Evolutionary conservation across 2,329 filamentous ascomycete species (phyloP).

Genomic region (Verticillium klebahnii): DNA sequence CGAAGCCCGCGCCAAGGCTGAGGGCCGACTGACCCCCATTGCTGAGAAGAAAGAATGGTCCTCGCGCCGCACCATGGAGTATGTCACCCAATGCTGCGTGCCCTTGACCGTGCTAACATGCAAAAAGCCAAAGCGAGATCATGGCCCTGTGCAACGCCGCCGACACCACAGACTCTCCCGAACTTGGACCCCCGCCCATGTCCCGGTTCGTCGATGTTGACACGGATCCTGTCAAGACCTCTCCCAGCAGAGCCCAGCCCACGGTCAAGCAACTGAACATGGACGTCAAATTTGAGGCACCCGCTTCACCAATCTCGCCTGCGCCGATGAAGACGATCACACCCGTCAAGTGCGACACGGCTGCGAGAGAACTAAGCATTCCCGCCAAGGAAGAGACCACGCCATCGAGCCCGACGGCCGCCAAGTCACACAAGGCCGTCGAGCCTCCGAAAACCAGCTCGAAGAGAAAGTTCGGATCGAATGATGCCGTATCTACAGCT

Average conservation of each 20-base stretch:
- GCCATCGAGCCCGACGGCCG: not conserved
- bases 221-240: slow-evolving; percentile 34
- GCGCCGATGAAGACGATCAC: not conserved
- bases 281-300: not conserved
- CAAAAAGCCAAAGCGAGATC: slow-evolving; percentile 54
- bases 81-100: slow-evolving; percentile 22
- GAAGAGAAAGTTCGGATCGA: slow-evolving; percentile 54
- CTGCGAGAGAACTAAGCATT: not conserved
- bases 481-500: slow-evolving; percentile 42
- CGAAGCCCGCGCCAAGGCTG: slow-evolving; percentile 43
- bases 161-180: slow-evolving; percentile 57
- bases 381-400: not conserved
- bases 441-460: slow-evolving; percentile 39
- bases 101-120: slow-evolving; percentile 16
- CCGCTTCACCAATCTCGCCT: not conserved
- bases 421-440: not conserved
- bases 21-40: slow-evolving; percentile 61
- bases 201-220: slow-evolving; percentile 56
- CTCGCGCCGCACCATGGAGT: slow-evolving; percentile 66
- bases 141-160: slow-evolving; percentile 47
- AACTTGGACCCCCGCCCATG: slow-evolving; percentile 60
- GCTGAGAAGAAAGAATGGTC: slow-evolving; percentile 62
- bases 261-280: not conserved
- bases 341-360: not conserved
- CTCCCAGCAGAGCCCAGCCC: not conserved